Conservation (phyloP, 768 basidiomycete genomes). For the Suillus luteus region DNA sequence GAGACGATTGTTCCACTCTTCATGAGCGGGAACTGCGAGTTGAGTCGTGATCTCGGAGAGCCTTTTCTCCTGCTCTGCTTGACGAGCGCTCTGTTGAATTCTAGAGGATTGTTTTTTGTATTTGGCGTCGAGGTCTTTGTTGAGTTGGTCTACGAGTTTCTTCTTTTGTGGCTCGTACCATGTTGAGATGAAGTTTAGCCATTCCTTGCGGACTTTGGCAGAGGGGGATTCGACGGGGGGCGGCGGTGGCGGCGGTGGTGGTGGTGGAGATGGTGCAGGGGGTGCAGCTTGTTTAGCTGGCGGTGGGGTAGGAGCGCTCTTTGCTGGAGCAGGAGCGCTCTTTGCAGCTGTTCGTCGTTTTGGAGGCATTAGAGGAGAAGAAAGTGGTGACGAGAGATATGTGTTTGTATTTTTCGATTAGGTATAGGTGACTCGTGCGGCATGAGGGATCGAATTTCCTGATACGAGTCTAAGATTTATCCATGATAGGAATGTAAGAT, state of each 20-base stretch:
- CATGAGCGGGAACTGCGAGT: constrained; percentile 33
- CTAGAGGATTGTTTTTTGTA: constrained; percentile 31
- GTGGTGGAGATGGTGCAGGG: constrained; percentile 11
- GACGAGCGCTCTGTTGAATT: constrained; percentile 31
- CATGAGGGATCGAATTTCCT: constrained; percentile 20
- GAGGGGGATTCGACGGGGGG: constrained; percentile 24
- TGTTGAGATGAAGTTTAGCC: constrained; percentile 27
- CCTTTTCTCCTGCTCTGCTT: constrained; percentile 30
- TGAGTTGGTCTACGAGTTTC: constrained; percentile 32
- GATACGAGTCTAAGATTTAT: constrained; percentile 32
- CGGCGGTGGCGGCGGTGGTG: constrained; percentile 14
- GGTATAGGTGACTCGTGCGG: constrained; percentile 24
- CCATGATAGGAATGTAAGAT: constrained; percentile 35
- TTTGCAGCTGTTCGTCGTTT: constrained; percentile 30
- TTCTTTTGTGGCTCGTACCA: constrained; percentile 36
- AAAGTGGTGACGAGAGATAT: background rate
- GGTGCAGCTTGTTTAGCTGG: constrained; percentile 18
- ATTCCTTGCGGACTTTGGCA: constrained; percentile 33
- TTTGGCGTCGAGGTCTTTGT: constrained; percentile 31
- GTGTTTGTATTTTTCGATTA: constrained; percentile 16
- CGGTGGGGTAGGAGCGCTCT: constrained; percentile 16
- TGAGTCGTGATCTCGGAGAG: constrained; percentile 24
- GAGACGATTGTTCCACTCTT: constrained; percentile 38
- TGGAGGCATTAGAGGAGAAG: constrained; percentile 26
- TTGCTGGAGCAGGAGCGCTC: constrained; percentile 15